phyloP scores from a whole-genome alignment of 2,329 filamentous ascomycete genomes.

The Parastagonospora nodorum region DNA sequence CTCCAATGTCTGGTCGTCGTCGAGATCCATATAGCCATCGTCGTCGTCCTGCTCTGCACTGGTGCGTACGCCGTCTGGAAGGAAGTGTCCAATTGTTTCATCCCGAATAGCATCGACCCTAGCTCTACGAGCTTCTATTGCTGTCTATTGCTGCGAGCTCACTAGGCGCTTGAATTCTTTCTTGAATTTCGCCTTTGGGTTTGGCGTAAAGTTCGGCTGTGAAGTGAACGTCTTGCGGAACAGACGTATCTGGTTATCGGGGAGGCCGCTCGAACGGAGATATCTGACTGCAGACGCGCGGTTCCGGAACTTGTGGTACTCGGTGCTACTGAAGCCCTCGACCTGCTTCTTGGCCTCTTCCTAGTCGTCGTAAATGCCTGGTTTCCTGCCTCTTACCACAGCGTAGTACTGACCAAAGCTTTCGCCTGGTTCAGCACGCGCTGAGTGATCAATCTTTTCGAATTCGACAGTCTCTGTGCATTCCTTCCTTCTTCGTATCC shows the following conservation, averaged over 20 bases:
- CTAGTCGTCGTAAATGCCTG: conserved; percentile 1
- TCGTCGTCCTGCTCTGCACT: not conserved
- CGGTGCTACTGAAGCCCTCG: not conserved
- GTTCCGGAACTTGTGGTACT: not conserved
- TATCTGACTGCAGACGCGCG: not conserved
- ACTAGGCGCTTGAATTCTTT: conserved; percentile 2
- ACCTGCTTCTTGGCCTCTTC: conserved; percentile 1
- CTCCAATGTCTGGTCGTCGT: conserved; percentile 2
- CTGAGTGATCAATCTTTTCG: no score
- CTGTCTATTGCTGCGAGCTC: not conserved
- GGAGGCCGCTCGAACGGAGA: not conserved
- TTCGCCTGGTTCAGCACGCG: no score
- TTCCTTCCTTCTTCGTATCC: no score
- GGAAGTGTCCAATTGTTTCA: conserved; percentile 1
- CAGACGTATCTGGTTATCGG: not conserved
- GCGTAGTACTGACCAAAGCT: not conserved
- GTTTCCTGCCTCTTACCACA: not conserved
- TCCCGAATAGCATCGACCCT: conserved; percentile 2
- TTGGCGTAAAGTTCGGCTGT: not conserved
- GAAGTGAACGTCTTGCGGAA: not conserved
- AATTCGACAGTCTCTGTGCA: no score
- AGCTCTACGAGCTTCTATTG: not conserved
- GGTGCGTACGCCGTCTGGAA: conserved; percentile 1
- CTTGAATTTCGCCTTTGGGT: conserved; percentile 1
- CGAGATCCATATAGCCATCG: not conserved